Percentiles rank a stretch among this genome's conserved stretches.
Conservation (phyloP, 768 basidiomycete species). For the Mycena capillaripes region DNA sequence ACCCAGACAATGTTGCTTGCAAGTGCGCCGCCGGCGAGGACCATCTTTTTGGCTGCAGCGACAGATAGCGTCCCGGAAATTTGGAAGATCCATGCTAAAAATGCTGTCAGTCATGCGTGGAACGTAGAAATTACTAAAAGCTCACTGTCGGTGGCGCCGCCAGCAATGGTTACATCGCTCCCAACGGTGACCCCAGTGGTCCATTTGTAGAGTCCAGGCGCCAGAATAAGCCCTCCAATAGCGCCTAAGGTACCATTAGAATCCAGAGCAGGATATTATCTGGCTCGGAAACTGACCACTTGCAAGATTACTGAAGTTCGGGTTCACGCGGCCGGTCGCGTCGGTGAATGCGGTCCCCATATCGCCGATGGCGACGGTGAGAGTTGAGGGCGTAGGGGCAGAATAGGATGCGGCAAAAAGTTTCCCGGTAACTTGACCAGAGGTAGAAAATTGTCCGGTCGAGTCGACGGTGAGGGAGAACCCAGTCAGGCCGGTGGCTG, state of each 20-base stretch:
- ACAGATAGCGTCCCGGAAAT: neutral
- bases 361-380: constrained; percentile 1
- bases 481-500: neutral
- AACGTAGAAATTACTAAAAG: too few species aligned
- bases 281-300: neutral
- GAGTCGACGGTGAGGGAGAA: neutral
- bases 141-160: neutral
- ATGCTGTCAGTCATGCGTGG: neutral
- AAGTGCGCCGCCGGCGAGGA: neutral
- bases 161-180: neutral
- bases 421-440: neutral
- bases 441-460: neutral
- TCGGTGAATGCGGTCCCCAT: constrained; percentile 3
- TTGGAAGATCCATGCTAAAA: neutral
- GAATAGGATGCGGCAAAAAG: neutral
- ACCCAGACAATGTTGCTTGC: neutral
- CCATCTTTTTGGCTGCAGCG: neutral
- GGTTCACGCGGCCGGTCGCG: neutral
- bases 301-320: neutral
- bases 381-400: neutral
- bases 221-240: neutral
- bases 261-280: too few species aligned
- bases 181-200: neutral
- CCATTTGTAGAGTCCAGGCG: neutral
- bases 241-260: neutral